These are phyloP conservation scores for Aspergillus tubingensis DNA, from an alignment of 2,329 filamentous ascomycete species.

Conservation along the genomic window DNA sequence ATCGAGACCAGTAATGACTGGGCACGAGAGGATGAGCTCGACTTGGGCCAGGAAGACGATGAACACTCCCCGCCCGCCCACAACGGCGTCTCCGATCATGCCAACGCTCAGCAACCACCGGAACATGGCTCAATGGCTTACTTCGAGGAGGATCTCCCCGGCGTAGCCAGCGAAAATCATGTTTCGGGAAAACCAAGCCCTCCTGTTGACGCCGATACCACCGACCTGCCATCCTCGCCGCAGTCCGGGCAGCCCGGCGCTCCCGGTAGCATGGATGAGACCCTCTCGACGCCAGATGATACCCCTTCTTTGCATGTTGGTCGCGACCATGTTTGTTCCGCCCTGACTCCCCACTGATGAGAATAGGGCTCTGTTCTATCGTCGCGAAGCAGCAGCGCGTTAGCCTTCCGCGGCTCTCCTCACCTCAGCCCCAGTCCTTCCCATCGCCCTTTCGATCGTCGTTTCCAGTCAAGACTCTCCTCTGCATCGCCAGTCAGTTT, in stretches of 20 bases:
- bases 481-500: slow-evolving; percentile 63
- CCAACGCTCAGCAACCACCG: slow-evolving; percentile 18
- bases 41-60: slow-evolving; percentile 45
- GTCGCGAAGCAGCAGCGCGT: slow-evolving; percentile 71
- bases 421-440: slow-evolving; percentile 75
- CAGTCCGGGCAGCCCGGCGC: slow-evolving; percentile 20
- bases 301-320: slow-evolving; percentile 78
- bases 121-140: slow-evolving; percentile 23
- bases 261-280: slow-evolving; percentile 60
- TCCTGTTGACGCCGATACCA: slow-evolving; percentile 18
- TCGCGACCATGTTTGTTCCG: slow-evolving; percentile 52
- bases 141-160: slow-evolving; percentile 31
- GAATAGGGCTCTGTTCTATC: slow-evolving; percentile 56
- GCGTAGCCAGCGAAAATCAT: slow-evolving; percentile 27
- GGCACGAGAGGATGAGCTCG: slow-evolving; percentile 58
- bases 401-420: slow-evolving; percentile 69
- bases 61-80: slow-evolving; percentile 32
- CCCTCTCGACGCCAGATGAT: slow-evolving; percentile 76
- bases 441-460: slow-evolving; percentile 88
- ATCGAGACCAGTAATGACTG: slow-evolving; percentile 63
- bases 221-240: slow-evolving; percentile 28
- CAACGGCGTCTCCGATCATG: slow-evolving; percentile 28
- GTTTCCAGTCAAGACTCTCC: slow-evolving; percentile 86
- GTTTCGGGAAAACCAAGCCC: slow-evolving; percentile 22
- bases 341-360: slow-evolving; percentile 46